Evolutionary conservation across 306 rosid species (phyloP).

Genomic region (Quercus wislizeni): DNA sequence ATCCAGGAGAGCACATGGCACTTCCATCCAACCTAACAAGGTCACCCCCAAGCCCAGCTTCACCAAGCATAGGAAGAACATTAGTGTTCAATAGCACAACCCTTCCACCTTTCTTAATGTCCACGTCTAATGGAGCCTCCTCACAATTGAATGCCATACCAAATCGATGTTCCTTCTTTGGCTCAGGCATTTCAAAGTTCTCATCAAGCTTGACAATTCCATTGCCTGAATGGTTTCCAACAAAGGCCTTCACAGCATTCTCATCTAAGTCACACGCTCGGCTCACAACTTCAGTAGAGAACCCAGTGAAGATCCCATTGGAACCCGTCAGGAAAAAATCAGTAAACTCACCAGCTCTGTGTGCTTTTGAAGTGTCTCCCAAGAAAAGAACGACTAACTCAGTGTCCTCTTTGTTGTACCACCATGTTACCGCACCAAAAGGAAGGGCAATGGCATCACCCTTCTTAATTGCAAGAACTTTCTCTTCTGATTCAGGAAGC

Average conservation of each 20-base stretch:
- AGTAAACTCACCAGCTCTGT: slow-evolving; percentile 47
- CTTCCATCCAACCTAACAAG: slow-evolving; percentile 69
- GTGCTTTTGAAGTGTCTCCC: slow-evolving; percentile 48
- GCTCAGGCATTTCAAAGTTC: slow-evolving; percentile 33
- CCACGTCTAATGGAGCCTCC: no score
- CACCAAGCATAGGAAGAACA: slow-evolving; percentile 75
- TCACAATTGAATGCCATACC: no score
- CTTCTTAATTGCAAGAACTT: slow-evolving; percentile 44
- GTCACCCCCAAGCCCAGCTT: slow-evolving; percentile 73
- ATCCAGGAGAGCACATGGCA: slow-evolving; percentile 63
- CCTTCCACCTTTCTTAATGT: slow-evolving; percentile 50
- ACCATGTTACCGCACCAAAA: slow-evolving; percentile 51
- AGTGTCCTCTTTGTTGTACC: slow-evolving; percentile 43
- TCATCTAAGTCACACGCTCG: slow-evolving; percentile 52
- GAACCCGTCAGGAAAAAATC: slow-evolving; percentile 37
- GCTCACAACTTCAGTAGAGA: slow-evolving; percentile 42
- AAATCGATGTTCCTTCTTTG: no score
- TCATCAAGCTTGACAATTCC: slow-evolving; percentile 57
- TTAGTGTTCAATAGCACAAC: slow-evolving; percentile 75
- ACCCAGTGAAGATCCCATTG: slow-evolving; percentile 49
- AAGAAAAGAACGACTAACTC: slow-evolving; percentile 25
- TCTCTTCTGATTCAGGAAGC: slow-evolving; percentile 42
- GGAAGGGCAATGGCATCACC: slow-evolving; percentile 57
- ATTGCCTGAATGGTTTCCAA: slow-evolving; percentile 46
- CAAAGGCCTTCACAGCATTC: slow-evolving; percentile 44